Base-by-base conservation (phyloP, 2,329 filamentous ascomycete species). In the Fusarium torulosum region DNA sequence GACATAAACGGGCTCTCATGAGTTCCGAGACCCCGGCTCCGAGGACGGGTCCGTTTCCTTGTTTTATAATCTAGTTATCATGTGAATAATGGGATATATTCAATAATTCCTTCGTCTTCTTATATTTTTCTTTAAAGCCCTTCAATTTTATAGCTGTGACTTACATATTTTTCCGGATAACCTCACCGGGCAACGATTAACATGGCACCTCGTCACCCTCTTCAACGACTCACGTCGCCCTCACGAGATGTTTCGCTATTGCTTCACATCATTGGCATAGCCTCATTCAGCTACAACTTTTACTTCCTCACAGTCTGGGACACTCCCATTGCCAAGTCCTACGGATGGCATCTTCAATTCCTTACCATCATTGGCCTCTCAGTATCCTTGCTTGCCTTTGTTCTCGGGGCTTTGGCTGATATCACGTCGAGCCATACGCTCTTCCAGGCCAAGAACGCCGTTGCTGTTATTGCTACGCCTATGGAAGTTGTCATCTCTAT, bases 281-380 rank as follows among this genome's bases (percentile, higher is more conserved):
- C 79, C 37, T 87, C 84, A 8, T 88, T 88, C 72, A 68, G 77
- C 20, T 81, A 83, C 46, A 86, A 81, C 50, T 89, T 87, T 74
- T 76, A 80, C 59, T 87, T 85, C 69, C 78, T 89, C 4, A 70
- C 75, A 17, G 66, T 72, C 14, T 86, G 82, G 77, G 84, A 86
- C 3, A 84, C 81, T 13, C 77, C 81, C 51, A 83, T 89, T 43
- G 84, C 85, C 50, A 79, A 82, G 1, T 83, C 87, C 2, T 91
- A 90, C 71, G 91, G 91, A 58, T 85, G 90, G 79, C 85, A 91
- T 73, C 86, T 89, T 65, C 89, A 92, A 76, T 92, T 91, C 73
- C 83, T 94, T 31, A 94, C 91, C 67, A 93, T 93, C 74, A 85
- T 93, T 59, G 91, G 90, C 25, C 84, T 93, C 42, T 80, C 83